Evolutionary conservation across 345 rosid genomes (phyloP), one percentile per base, ranked within the genome.

Genomic region (Gossypium thurberi): DNA sequence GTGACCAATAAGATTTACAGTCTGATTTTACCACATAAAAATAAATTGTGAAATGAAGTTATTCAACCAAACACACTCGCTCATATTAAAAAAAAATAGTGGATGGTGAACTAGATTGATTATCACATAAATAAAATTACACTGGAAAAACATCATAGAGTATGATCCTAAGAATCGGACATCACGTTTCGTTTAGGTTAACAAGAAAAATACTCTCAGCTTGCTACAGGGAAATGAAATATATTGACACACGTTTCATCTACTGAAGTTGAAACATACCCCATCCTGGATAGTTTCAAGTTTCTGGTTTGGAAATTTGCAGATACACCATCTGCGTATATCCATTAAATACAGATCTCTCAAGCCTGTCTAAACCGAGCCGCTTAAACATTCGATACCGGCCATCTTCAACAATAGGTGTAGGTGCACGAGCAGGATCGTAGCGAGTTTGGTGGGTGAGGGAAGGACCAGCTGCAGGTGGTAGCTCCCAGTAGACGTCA

Each of bases 241-340:
- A 11, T 58, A 20, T 18, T 40, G 47, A 48, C 51, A 12, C 11
- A 21, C 40, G 57, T 65, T 63, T 44, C 28, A 76, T 68, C 71
- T 72, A 70, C 10, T 6, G 55, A 56, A 71, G 64, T 64, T 14
- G 4, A 62, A 62, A 61, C 12, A 23, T 25, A 40, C 43, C 63
- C 52, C 44, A 26, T 79, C 74, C 75, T 51, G 68, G 56, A 3
- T 4, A 68, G 21, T 76, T 79, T 70, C 78, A 84, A 14, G 87
- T 84, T 64, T 88, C 78, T 57, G 84, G 85, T 76, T 87, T 71
- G 6, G 97, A 92, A 80, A 91, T 83, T 82, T 91, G 80, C 79
- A 92, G 73, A 81, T 95, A 92, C 28, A 85, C 98, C 99, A 95
- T 95, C 83, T 95, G 99, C 25, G 99, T 95, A 73, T 95, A 95